A percentile compares a stretch with the other conserved stretches of the same genome.
Conservation (phyloP, 164 flowering plant species). For the Hamamelis virginiana region DNA sequence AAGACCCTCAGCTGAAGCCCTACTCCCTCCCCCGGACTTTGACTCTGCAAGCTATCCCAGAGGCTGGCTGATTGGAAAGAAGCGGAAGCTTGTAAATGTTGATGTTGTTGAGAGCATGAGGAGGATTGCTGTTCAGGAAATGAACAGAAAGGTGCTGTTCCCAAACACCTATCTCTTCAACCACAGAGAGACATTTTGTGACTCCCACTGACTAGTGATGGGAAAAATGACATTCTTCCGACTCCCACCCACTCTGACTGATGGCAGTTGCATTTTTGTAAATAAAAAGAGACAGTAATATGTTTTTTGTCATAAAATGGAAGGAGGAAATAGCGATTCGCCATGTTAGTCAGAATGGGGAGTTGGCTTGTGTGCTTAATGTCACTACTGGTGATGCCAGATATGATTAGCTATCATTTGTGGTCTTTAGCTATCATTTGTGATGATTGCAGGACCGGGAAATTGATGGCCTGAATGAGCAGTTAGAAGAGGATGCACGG, state of each 20-base stretch:
- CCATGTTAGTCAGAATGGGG: too few relatives aligned
- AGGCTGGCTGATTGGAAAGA: slow-evolving; percentile 96
- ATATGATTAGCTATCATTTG: neutral
- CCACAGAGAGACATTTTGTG: too few relatives aligned
- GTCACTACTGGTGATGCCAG: too few relatives aligned
- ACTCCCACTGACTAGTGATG: neutral
- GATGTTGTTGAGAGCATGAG: slow-evolving; percentile 98
- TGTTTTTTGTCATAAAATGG: too few relatives aligned
- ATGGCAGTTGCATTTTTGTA: too few relatives aligned
- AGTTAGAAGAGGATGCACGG: slow-evolving; percentile 75
- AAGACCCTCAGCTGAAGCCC: slow-evolving; percentile 53
- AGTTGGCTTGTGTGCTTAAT: too few relatives aligned
- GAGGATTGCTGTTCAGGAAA: slow-evolving; percentile 88
- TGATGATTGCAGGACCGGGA: slow-evolving; percentile 68
- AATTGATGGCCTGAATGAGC: slow-evolving; percentile 84
- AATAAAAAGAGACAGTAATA: too few relatives aligned
- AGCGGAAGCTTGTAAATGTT: slow-evolving; percentile 93
- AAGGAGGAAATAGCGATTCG: too few relatives aligned
- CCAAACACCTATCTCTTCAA: neutral
- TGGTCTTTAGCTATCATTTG: neutral
- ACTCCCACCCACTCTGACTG: too few relatives aligned
- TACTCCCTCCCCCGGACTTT: slow-evolving; percentile 94
- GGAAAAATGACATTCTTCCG: too few relatives aligned
- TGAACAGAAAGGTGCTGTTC: slow-evolving; percentile 81
- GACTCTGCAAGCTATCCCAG: slow-evolving; percentile 75